These are phyloP conservation scores for Nepenthes gracilis DNA, from an alignment of 148 eudicot genomes.

Conservation along the genomic window DNA sequence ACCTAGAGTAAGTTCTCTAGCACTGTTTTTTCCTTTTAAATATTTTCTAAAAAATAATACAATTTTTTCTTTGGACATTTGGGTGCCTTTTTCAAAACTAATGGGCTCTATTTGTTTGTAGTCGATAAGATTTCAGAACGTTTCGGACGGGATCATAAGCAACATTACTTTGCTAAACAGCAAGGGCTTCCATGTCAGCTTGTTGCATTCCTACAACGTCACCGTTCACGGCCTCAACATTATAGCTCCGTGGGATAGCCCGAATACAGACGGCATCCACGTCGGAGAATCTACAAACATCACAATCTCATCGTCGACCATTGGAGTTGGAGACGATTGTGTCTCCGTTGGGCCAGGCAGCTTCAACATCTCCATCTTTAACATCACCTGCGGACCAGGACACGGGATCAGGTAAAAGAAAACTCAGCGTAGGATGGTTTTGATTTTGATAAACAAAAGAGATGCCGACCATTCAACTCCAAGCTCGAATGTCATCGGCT, in stretches of 20 bases:
- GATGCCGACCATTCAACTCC: neutral
- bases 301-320: constrained; percentile 13
- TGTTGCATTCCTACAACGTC: constrained; percentile 18
- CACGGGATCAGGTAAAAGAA: constrained; percentile 46
- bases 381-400: constrained; percentile 45
- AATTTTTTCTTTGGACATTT: too few species aligned
- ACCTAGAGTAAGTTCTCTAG: neutral
- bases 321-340: constrained; percentile 55
- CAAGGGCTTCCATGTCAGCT: constrained; percentile 34
- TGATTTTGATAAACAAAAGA: too few species aligned
- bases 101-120: constrained; percentile 1
- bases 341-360: constrained; percentile 45
- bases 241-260: constrained; percentile 24
- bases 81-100: neutral
- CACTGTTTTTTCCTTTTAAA: neutral
- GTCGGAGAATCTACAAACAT: constrained; percentile 22
- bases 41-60: too few species aligned
- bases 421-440: too few species aligned
- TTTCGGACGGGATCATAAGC: constrained; percentile 16
- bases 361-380: constrained; percentile 11
- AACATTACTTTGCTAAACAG: constrained; percentile 23
- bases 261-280: constrained; percentile 60
- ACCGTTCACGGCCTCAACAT: constrained; percentile 21
- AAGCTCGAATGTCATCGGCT: neutral
- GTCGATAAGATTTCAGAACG: constrained; percentile 20